A percentile compares a stretch with the other conserved stretches of the same genome.
Conservation (phyloP, 2,329 filamentous ascomycete genomes). For the Fonsecaea nubica region DNA sequence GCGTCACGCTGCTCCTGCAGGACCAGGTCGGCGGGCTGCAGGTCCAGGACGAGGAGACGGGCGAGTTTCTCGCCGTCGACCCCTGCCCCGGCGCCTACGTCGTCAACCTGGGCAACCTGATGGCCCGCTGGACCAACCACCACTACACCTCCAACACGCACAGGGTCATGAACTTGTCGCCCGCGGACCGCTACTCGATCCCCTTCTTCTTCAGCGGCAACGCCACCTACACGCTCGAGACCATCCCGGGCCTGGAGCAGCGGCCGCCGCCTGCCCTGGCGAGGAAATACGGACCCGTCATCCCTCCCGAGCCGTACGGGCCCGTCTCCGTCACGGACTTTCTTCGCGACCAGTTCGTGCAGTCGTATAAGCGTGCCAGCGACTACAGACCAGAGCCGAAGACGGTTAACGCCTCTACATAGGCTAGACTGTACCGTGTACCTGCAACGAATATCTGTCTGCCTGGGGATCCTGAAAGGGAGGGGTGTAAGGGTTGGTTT, state of each 20-base stretch:
- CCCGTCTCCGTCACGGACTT: conserved; percentile 20
- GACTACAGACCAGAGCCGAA: conserved; percentile 7
- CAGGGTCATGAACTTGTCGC: conserved; percentile 41
- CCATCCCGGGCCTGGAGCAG: conserved; percentile 21
- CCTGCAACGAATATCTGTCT: no score
- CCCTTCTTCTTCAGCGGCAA: conserved; percentile 26
- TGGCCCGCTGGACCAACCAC: conserved; percentile 43
- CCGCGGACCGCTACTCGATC: conserved; percentile 19
- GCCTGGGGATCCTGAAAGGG: no score
- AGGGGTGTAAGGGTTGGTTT: no score
- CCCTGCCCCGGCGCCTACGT: conserved; percentile 47
- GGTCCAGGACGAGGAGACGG: conserved; percentile 46
- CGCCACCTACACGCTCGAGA: conserved; percentile 11
- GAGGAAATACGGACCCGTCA: conserved; percentile 15
- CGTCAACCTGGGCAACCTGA: conserved; percentile 44
- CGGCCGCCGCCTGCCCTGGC: neutral
- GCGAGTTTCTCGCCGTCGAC: conserved; percentile 54
- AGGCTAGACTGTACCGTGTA: neutral
- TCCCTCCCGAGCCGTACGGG: conserved; percentile 10
- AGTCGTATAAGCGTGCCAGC: conserved; percentile 19
- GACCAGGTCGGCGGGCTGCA: conserved; percentile 42
- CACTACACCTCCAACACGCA: conserved; percentile 42
- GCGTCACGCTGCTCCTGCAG: conserved; percentile 45
- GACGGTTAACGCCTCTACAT: neutral
- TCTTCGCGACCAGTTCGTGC: conserved; percentile 14